phyloP scores from a whole-genome alignment of 2,329 filamentous ascomycete species.

The Ascochyta fabae region DNA sequence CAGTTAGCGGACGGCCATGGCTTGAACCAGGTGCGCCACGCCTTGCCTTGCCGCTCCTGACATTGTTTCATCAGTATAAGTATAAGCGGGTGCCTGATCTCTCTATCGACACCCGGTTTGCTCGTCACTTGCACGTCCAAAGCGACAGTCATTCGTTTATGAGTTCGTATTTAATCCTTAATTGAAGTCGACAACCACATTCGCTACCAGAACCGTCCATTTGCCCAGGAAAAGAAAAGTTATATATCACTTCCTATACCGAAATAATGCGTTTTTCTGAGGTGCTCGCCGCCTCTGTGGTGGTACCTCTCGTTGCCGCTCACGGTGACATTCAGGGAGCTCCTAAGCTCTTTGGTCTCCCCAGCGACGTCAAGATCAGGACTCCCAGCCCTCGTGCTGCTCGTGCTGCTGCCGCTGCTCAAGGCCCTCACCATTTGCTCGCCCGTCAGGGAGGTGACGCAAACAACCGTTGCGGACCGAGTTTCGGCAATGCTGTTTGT shows the following conservation, averaged over 20 bases:
- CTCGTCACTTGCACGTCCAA: constrained; percentile 31
- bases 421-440: constrained; percentile 26
- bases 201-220: constrained; percentile 19
- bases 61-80: constrained; percentile 29
- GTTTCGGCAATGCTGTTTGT: constrained; percentile 33
- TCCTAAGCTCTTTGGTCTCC: constrained; percentile 45
- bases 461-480: constrained; percentile 40
- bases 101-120: constrained; percentile 28
- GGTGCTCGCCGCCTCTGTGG: constrained; percentile 35
- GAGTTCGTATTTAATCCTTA: constrained; percentile 20
- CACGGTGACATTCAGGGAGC: constrained; percentile 37
- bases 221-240: constrained; percentile 3
- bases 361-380: constrained; percentile 40
- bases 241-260: not conserved
- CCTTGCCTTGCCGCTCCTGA: constrained; percentile 17
- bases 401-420: constrained; percentile 19
- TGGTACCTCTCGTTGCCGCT: constrained; percentile 41
- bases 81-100: constrained; percentile 18
- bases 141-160: constrained; percentile 38
- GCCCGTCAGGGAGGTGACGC: constrained; percentile 40
- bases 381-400: constrained; percentile 34
- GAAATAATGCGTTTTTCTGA: constrained; percentile 42
- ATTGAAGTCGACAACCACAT: constrained; percentile 27
- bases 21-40: constrained; percentile 29
- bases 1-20: constrained; percentile 20